Evolutionary conservation across 2,329 filamentous ascomycete genomes (phyloP).

Genomic region (Paecilomyces fulvus): DNA sequence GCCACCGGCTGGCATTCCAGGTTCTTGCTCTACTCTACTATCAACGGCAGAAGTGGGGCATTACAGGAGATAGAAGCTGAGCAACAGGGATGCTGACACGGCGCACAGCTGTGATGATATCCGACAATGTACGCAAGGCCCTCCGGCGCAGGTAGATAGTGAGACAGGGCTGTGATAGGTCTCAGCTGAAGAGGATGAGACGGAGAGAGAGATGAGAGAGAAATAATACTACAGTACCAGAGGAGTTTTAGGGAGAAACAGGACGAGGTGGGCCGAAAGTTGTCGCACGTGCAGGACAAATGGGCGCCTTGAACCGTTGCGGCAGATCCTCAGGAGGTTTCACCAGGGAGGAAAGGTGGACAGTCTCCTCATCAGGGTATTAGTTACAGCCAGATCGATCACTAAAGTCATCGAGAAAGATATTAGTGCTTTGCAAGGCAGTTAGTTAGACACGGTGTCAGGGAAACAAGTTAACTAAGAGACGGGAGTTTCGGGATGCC

Average conservation of each 20-base stretch:
- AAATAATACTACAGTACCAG: not conserved
- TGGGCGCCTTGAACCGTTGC: not conserved
- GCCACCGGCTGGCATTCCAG: not conserved
- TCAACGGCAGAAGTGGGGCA: not conserved
- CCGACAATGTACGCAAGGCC: not conserved
- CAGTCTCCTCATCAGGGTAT: too few relatives aligned
- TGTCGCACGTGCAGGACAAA: not conserved
- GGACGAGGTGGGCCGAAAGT: not conserved
- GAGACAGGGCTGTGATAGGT: not conserved
- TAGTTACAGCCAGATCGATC: too few relatives aligned
- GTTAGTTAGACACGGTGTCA: too few relatives aligned
- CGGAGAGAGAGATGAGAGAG: not conserved
- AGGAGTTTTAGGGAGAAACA: not conserved
- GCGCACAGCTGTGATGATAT: not conserved
- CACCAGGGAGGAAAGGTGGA: not conserved
- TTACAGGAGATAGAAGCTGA: not conserved
- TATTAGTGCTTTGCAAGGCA: too few relatives aligned
- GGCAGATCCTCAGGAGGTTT: not conserved
- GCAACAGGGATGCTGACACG: not conserved
- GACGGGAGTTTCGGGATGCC: not conserved
- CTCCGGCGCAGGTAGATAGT: not conserved
- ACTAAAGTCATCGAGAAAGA: too few relatives aligned
- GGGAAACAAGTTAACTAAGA: not conserved
- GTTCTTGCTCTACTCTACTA: not conserved
- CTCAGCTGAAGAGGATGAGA: not conserved